A percentile compares a stretch with the other conserved stretches of the same genome.
phyloP scores from a whole-genome alignment of 2,329 filamentous ascomycete genomes.

The Fusarium decemcellulare region DNA sequence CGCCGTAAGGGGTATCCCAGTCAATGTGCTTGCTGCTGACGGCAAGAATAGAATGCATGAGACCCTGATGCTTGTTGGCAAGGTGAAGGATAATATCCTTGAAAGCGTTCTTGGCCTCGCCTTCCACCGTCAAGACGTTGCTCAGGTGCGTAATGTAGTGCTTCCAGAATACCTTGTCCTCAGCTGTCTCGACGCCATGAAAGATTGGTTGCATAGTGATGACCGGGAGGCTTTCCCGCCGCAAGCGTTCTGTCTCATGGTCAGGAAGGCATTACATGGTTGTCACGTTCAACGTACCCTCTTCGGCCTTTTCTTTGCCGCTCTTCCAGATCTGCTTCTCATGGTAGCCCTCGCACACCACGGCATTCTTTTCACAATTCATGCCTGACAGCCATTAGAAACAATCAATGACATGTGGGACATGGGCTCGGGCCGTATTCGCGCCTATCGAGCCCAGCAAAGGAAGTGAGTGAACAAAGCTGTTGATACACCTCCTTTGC shows the following conservation, averaged over 20 bases:
- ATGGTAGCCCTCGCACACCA: conserved; percentile 91
- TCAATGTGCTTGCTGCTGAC: conserved; percentile 85
- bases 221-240: conserved; percentile 63
- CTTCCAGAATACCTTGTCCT: conserved; percentile 85
- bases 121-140: conserved; percentile 85
- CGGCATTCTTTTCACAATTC: conserved; percentile 94
- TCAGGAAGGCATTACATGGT: conserved; percentile 22
- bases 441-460: too few species aligned
- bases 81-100: conserved; percentile 87
- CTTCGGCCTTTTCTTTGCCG: conserved; percentile 81
- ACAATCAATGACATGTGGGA: background rate
- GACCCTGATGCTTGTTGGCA: conserved; percentile 81
- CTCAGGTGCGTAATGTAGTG: conserved; percentile 88
- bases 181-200: conserved; percentile 83
- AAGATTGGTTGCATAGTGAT: conserved; percentile 78
- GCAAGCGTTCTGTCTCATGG: conserved; percentile 60
- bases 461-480: too few species aligned
- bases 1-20: conserved; percentile 69
- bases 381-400: conserved; percentile 67
- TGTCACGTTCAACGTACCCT: conserved; percentile 62
- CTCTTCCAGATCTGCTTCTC: conserved; percentile 91
- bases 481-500: too few species aligned
- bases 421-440: conserved; percentile 54
- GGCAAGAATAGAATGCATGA: conserved; percentile 93
- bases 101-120: conserved; percentile 87